These are phyloP conservation scores for Colletotrichum sp. DNA, from an alignment of 2,329 filamentous ascomycete species.

Conservation along the genomic window DNA sequence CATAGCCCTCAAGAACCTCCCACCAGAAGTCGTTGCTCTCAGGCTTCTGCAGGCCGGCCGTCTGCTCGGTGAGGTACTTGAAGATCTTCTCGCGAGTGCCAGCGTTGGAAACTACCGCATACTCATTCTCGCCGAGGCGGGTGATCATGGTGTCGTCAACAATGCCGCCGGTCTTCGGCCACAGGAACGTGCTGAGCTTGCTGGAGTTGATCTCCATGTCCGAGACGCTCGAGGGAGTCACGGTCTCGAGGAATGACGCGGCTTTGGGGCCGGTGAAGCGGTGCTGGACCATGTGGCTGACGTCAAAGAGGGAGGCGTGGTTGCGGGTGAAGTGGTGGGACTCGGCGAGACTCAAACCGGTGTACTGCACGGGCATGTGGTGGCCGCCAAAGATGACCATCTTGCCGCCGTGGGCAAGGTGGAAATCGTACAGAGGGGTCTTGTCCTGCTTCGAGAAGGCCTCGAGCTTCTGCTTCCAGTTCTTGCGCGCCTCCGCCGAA, in stretches of 20 bases:
- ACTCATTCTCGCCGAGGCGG: slow-evolving; percentile 73
- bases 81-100: slow-evolving; percentile 90
- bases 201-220: slow-evolving; percentile 71
- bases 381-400: slow-evolving; percentile 97
- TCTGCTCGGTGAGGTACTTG: slow-evolving; percentile 74
- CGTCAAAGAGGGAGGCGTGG: slow-evolving; percentile 92
- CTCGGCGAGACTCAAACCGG: slow-evolving; percentile 75
- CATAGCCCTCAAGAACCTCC: slow-evolving; percentile 74
- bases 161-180: slow-evolving; percentile 83
- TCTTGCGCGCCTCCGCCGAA: slow-evolving; percentile 4
- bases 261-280: slow-evolving; percentile 82
- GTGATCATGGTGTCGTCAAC: slow-evolving; percentile 95
- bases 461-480: slow-evolving; percentile 24
- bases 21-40: slow-evolving; percentile 67
- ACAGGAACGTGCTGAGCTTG: slow-evolving; percentile 84
- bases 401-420: slow-evolving; percentile 81
- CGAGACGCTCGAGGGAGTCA: slow-evolving; percentile 79
- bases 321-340: slow-evolving; percentile 90
- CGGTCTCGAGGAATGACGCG: slow-evolving; percentile 78
- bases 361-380: slow-evolving; percentile 92
- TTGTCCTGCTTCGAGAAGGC: slow-evolving; percentile 49
- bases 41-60: slow-evolving; percentile 63
- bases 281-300: slow-evolving; percentile 96
- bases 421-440: slow-evolving; percentile 81
- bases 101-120: slow-evolving; percentile 96